Conservation (phyloP, 2,329 filamentous ascomycete species). For the Pseudofabraea citricarpa region DNA sequence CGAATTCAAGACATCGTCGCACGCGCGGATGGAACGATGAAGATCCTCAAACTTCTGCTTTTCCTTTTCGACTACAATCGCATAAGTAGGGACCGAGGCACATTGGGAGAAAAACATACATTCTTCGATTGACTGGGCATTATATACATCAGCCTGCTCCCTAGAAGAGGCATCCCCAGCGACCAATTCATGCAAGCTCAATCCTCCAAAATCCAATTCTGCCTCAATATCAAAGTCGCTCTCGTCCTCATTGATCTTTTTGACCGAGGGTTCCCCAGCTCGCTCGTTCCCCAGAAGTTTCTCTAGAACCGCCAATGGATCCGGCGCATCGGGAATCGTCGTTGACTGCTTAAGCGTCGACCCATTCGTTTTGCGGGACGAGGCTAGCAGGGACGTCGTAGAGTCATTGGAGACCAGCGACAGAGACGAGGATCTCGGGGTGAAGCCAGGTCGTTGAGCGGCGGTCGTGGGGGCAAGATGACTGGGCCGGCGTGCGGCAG, state of each 20-base stretch:
- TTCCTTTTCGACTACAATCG: constrained; percentile 63
- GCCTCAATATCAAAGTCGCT: constrained; percentile 42
- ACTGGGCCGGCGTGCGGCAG: constrained; percentile 62
- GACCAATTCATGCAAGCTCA: constrained; percentile 62
- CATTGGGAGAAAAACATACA: constrained; percentile 47
- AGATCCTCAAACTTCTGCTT: constrained; percentile 84
- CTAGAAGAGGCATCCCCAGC: constrained; percentile 4
- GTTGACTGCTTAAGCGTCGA: constrained; percentile 59
- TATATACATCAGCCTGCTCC: constrained; percentile 32
- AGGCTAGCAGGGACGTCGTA: constrained; percentile 66
- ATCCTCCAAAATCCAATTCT: constrained; percentile 72
- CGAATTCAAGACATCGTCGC: constrained; percentile 87
- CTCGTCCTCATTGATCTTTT: constrained; percentile 28
- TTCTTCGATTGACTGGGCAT: constrained; percentile 62
- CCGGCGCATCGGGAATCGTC: constrained; percentile 47
- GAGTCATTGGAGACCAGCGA: constrained; percentile 77
- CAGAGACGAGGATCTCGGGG: constrained; percentile 70
- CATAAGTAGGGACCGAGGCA: constrained; percentile 9
- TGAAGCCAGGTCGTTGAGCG: constrained; percentile 62
- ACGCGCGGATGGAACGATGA: constrained; percentile 82
- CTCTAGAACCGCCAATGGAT: constrained; percentile 68
- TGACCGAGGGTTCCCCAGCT: constrained; percentile 9
- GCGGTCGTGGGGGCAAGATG: constrained; percentile 65
- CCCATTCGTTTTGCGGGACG: constrained; percentile 60
- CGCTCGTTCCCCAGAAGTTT: constrained; percentile 24